Conservation (phyloP, 768 basidiomycete species). For the Tephrocybe sp. region DNA sequence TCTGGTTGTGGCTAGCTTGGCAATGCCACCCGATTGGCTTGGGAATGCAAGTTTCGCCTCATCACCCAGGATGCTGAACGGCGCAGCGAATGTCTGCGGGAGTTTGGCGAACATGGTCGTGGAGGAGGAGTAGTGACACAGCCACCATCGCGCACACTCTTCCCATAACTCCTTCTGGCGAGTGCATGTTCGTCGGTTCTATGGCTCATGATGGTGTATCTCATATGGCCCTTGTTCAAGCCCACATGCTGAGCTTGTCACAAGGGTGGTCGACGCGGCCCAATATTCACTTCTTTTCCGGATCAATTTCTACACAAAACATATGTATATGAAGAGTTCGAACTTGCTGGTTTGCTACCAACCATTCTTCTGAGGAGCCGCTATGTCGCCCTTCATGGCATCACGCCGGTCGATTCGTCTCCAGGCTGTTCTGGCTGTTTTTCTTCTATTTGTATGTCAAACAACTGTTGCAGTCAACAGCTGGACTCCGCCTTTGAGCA, state of each 20-base stretch:
- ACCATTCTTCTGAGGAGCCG: too few species aligned
- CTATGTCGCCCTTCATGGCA: neutral
- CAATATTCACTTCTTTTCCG: neutral
- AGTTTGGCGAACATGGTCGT: conserved; percentile 64
- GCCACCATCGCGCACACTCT: conserved; percentile 5
- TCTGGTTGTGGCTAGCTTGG: conserved; percentile 68
- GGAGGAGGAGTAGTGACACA: neutral
- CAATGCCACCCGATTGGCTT: conserved; percentile 75
- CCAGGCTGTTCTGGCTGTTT: neutral
- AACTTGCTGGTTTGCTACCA: neutral
- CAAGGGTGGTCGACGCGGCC: neutral
- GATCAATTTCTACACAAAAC: neutral
- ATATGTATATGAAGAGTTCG: neutral
- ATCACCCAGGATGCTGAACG: conserved; percentile 78
- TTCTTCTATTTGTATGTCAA: neutral
- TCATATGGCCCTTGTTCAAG: neutral
- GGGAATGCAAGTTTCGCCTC: conserved; percentile 90
- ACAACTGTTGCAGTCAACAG: conserved; percentile 2
- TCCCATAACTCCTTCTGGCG: neutral
- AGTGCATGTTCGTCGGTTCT: neutral
- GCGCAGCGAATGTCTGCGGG: conserved; percentile 69
- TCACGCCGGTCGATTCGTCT: too few species aligned
- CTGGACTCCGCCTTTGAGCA: conserved; percentile 17
- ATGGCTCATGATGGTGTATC: neutral
- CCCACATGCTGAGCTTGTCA: neutral